Evolutionary conservation across 305 asterid species (phyloP).

Genomic region (Fraxinus greggii): DNA sequence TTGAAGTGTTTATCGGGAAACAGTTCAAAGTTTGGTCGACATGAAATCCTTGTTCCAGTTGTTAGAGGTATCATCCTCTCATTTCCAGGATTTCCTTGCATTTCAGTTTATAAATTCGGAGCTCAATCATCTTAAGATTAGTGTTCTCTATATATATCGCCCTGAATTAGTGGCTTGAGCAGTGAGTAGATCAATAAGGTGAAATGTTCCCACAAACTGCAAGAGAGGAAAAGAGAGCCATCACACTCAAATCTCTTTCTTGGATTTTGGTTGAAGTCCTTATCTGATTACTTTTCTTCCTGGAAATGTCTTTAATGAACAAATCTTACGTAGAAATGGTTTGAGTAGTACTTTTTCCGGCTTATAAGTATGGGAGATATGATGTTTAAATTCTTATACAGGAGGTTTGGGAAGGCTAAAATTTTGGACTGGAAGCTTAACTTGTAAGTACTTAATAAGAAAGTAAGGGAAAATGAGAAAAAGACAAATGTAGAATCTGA

Average conservation of each 20-base stretch:
- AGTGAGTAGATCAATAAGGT: not conserved
- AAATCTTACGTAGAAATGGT: not conserved
- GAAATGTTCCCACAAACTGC: not conserved
- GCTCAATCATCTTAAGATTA: not conserved
- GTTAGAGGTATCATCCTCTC: slow-evolving; percentile 64
- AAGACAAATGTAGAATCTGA: not conserved
- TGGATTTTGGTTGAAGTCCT: not conserved
- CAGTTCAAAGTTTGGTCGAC: slow-evolving; percentile 85
- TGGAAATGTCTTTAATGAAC: not conserved
- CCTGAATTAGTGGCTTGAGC: slow-evolving; percentile 4
- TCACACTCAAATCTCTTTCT: not conserved
- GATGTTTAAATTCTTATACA: not conserved
- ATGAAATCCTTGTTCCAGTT: slow-evolving; percentile 97
- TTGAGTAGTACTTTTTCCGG: not conserved
- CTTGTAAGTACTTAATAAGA: not conserved
- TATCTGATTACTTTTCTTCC: not conserved
- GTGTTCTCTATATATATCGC: not conserved
- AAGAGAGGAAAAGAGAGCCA: not conserved
- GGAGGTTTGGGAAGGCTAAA: not conserved
- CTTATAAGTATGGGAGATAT: not conserved
- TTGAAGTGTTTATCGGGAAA: slow-evolving; percentile 94
- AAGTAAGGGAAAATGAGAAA: not conserved
- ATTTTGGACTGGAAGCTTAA: not conserved
- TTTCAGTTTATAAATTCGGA: not conserved
- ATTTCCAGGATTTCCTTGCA: not conserved